These are phyloP conservation scores for Apophysomyces variabilis DNA, from an alignment of 371 early-diverging fungal genomes.

Conservation along the genomic window DNA sequence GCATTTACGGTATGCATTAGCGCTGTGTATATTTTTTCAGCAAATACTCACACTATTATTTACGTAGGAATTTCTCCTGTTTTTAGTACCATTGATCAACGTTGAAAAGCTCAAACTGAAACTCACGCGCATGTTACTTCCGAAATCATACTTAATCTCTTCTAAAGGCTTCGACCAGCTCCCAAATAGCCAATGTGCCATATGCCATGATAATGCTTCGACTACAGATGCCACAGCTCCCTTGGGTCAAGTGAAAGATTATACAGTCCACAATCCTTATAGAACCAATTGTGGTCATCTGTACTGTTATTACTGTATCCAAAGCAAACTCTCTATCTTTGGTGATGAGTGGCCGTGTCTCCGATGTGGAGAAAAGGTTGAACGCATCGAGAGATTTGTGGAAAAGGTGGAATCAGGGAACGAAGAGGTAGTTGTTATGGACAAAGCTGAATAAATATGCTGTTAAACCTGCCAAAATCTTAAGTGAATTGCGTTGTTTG, in stretches of 20 bases:
- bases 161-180: conserved; percentile 62
- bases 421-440: conserved; percentile 23
- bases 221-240: conserved; percentile 36
- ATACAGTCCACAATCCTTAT: conserved; percentile 72
- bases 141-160: conserved; percentile 55
- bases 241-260: conserved; percentile 33
- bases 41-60: background rate
- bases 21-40: background rate
- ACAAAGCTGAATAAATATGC: conserved; percentile 12
- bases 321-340: conserved; percentile 75
- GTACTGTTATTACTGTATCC: conserved; percentile 91
- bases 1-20: conserved; percentile 80
- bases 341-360: conserved; percentile 79
- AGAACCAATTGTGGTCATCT: conserved; percentile 79
- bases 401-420: conserved; percentile 43
- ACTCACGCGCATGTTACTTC: conserved; percentile 57
- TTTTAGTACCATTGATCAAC: conserved; percentile 86
- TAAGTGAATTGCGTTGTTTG: too few relatives aligned
- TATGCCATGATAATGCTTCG: conserved; percentile 66
- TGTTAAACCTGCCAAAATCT: too few relatives aligned
- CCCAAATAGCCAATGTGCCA: conserved; percentile 71
- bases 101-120: conserved; percentile 71
- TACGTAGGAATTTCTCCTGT: conserved; percentile 84
- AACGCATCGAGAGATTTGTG: conserved; percentile 48
- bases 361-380: conserved; percentile 75